Evolutionary conservation across 1,139 yeast genomes (phyloP).

Genomic region (Saccharomycopsis hybrid): DNA sequence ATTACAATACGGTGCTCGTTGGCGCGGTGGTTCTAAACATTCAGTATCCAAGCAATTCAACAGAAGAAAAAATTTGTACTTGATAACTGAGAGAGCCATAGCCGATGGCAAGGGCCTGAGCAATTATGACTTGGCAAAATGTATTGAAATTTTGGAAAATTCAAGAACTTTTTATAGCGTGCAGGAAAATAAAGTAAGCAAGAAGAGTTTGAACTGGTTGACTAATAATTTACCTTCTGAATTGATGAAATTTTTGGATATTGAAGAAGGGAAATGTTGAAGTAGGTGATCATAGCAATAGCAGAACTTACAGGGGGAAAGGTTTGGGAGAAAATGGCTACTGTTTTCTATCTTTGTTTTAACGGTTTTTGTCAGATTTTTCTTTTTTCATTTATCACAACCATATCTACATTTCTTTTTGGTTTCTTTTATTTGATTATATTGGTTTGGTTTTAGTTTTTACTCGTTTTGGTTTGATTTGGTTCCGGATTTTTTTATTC

Average conservation of each 20-base stretch:
- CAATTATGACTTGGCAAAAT: constrained; percentile 29
- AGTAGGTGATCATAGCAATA: too few species aligned
- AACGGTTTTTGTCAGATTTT: too few species aligned
- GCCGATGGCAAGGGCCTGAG: constrained; percentile 25
- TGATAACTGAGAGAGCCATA: constrained; percentile 31
- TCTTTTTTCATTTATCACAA: too few species aligned
- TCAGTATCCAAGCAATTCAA: constrained; percentile 26
- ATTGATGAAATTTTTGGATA: constrained; percentile 3
- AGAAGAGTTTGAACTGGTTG: constrained; percentile 17
- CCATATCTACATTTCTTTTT: too few species aligned
- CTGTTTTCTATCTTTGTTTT: too few species aligned
- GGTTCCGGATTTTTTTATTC: too few species aligned
- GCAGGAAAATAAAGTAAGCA: too few species aligned
- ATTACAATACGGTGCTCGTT: constrained; percentile 39
- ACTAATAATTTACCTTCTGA: constrained; percentile 10
- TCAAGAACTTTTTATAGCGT: constrained; percentile 11
- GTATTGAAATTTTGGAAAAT: constrained; percentile 29
- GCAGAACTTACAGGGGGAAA: too few species aligned
- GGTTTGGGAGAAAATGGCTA: too few species aligned
- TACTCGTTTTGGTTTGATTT: too few species aligned
- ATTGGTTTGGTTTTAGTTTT: too few species aligned
- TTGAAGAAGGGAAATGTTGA: constrained; percentile 3
- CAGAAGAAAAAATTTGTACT: constrained; percentile 32
- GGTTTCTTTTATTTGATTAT: too few species aligned
- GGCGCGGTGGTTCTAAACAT: constrained; percentile 40